These are phyloP conservation scores for Cutaneotrichosporon dermatis DNA, from an alignment of 1,284 basidiomycete genomes.

Conservation along the genomic window DNA sequence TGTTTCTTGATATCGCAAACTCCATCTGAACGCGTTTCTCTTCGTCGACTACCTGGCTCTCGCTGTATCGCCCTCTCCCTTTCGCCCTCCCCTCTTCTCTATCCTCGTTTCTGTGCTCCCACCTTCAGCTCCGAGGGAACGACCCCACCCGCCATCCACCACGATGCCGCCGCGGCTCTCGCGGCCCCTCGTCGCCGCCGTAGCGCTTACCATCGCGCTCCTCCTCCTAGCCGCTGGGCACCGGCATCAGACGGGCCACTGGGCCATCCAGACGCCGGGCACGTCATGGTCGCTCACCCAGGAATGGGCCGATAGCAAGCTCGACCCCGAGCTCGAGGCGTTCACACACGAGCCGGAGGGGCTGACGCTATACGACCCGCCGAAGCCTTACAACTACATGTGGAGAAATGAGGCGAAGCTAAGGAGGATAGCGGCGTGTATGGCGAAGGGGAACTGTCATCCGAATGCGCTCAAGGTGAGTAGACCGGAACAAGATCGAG, in stretches of 20 bases:
- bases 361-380: neutral
- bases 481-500: neutral
- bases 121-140: too few relatives aligned
- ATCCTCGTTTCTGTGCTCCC: too few relatives aligned
- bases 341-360: neutral
- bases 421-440: slow-evolving; percentile 11
- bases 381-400: slow-evolving; percentile 11
- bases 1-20: too few relatives aligned
- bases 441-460: slow-evolving; percentile 10
- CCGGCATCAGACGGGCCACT: neutral
- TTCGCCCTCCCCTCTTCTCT: too few relatives aligned
- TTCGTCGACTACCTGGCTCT: too few relatives aligned
- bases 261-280: neutral
- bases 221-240: too few relatives aligned
- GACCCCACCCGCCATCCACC: too few relatives aligned
- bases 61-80: too few relatives aligned
- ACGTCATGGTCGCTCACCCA: neutral
- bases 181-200: too few relatives aligned
- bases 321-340: neutral
- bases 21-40: too few relatives aligned
- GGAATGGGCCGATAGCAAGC: neutral
- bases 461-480: slow-evolving; percentile 16
- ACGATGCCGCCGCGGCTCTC: too few relatives aligned
- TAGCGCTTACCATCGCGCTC: too few relatives aligned
- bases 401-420: slow-evolving; percentile 20